Conservation (phyloP, 495 filamentous ascomycete species). For the Penicillium waksmanii region DNA sequence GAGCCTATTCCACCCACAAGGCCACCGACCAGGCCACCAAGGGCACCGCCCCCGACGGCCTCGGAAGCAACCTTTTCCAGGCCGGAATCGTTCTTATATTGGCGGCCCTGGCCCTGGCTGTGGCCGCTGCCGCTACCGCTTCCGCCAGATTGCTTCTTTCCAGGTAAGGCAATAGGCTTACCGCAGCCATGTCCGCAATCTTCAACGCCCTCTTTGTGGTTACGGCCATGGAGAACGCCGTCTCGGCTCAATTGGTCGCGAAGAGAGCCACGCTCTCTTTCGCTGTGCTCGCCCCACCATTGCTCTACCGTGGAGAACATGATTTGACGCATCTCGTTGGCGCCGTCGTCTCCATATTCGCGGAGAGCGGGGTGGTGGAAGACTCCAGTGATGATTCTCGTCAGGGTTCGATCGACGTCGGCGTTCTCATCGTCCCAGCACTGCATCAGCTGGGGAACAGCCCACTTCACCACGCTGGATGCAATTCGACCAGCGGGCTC, state of each 20-base stretch:
- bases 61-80: constrained; percentile 47
- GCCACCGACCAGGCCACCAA: constrained; percentile 56
- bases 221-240: constrained; percentile 73
- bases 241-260: constrained; percentile 73
- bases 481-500: constrained; percentile 85
- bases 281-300: constrained; percentile 75
- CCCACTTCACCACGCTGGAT: constrained; percentile 75
- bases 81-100: constrained; percentile 28
- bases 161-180: constrained; percentile 64
- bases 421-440: constrained; percentile 78
- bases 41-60: constrained; percentile 49
- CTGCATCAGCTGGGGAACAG: constrained; percentile 81
- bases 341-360: constrained; percentile 70
- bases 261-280: constrained; percentile 62
- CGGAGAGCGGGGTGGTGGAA: constrained; percentile 86
- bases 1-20: constrained; percentile 53
- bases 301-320: constrained; percentile 79
- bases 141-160: constrained; percentile 30
- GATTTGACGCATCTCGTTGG: constrained; percentile 66
- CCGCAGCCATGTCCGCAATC: constrained; percentile 87
- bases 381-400: constrained; percentile 76
- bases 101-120: constrained; percentile 11
- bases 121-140: neutral
- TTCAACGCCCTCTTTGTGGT: constrained; percentile 83
- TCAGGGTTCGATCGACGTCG: constrained; percentile 68